Percentiles rank a stretch among this genome's conserved stretches.
Evolutionary conservation across 1,139 yeast genomes (phyloP).

Genomic region (Taphrina flavorubra): DNA sequence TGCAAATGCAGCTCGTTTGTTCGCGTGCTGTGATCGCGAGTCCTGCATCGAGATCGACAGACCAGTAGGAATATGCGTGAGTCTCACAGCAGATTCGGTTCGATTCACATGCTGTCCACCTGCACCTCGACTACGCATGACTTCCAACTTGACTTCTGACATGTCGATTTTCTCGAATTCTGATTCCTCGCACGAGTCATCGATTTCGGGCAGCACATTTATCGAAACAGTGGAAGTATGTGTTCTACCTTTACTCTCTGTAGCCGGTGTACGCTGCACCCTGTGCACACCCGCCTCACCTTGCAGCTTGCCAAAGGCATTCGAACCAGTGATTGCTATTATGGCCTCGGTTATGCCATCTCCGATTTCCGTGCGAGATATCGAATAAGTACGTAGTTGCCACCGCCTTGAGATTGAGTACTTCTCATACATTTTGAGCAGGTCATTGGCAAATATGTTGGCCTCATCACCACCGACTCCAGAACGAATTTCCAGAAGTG

Average conservation of each 20-base stretch:
- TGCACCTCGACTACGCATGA: slow-evolving; percentile 95
- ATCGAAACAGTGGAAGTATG: slow-evolving; percentile 98
- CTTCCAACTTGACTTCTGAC: slow-evolving; percentile 88
- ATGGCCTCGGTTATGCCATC: slow-evolving; percentile 80
- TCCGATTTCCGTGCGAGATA: slow-evolving; percentile 54
- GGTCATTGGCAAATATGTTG: slow-evolving; percentile 77
- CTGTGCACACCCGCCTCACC: slow-evolving; percentile 96
- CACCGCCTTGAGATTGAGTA: slow-evolving; percentile 71
- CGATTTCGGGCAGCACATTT: slow-evolving; percentile 83
- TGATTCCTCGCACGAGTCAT: slow-evolving; percentile 59
- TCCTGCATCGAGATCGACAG: slow-evolving; percentile 89
- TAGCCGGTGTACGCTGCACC: slow-evolving; percentile 90
- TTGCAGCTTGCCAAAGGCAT: slow-evolving; percentile 73
- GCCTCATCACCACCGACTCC: slow-evolving; percentile 98
- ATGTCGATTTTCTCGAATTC: slow-evolving; percentile 74
- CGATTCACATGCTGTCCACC: slow-evolving; percentile 99
- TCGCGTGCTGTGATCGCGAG: slow-evolving; percentile 91
- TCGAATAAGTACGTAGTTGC: slow-evolving; percentile 66
- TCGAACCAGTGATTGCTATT: slow-evolving; percentile 72
- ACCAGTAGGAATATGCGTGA: slow-evolving; percentile 92
- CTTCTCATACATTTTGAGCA: slow-evolving; percentile 78
- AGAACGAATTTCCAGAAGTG: slow-evolving; percentile 84
- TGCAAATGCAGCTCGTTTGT: slow-evolving; percentile 91
- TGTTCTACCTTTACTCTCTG: slow-evolving; percentile 90
- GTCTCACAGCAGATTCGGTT: slow-evolving; percentile 93